Evolutionary conservation across 1,284 basidiomycete species (phyloP).

Genomic region (Fomitopsis schrenkii): DNA sequence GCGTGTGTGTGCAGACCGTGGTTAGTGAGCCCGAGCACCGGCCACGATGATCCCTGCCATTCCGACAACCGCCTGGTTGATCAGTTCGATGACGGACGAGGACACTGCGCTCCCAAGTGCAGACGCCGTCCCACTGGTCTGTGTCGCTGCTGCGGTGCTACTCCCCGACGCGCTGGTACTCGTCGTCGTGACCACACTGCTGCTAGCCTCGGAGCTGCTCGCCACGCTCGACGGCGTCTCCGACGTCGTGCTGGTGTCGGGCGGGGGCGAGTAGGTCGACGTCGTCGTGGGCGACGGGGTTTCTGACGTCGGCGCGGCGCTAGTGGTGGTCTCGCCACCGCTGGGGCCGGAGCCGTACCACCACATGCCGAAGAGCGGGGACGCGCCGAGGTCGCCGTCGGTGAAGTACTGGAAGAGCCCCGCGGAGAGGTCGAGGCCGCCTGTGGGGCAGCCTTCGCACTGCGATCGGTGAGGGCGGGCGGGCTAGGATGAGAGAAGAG

Average conservation of each 20-base stretch:
- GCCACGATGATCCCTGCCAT: not conserved
- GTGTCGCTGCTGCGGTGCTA: not conserved
- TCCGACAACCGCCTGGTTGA: not conserved
- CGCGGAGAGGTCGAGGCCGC: constrained; percentile 75
- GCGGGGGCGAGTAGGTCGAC: not conserved
- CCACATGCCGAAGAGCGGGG: constrained; percentile 19
- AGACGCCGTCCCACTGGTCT: not conserved
- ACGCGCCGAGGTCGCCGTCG: constrained; percentile 17
- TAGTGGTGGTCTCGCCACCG: not conserved
- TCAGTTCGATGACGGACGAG: not conserved
- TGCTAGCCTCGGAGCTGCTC: not conserved
- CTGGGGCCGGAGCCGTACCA: constrained; percentile 8
- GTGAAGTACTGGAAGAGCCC: constrained; percentile 70
- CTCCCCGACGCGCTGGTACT: not conserved
- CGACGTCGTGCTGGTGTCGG: not conserved
- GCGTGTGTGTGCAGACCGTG: too few relatives aligned
- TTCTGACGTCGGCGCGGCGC: not conserved
- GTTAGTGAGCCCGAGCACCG: not conserved
- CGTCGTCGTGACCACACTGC: not conserved
- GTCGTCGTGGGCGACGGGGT: not conserved
- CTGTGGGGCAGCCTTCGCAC: constrained; percentile 70
- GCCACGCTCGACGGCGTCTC: not conserved
- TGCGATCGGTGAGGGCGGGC: constrained; percentile 18
- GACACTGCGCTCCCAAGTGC: not conserved
- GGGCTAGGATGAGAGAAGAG: not conserved